A percentile compares a stretch with the other conserved stretches of the same genome.
Evolutionary conservation across 176 grass and related monocot species (phyloP).

Genomic region (Avena sativa): DNA sequence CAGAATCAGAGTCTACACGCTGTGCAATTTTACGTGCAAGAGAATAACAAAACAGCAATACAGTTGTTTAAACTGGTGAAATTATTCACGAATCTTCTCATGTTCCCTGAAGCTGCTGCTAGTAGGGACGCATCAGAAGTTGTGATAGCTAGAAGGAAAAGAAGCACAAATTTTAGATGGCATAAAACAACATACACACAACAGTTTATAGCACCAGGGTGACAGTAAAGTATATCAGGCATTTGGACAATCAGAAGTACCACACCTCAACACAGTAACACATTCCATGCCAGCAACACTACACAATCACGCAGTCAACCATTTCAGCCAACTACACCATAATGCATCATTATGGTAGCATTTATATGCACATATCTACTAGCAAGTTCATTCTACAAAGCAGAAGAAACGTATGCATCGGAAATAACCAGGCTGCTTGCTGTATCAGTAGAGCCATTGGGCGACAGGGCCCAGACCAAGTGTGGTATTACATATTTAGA

Average conservation of each 20-base stretch:
- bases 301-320: constrained; percentile 26
- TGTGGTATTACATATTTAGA: constrained; percentile 45
- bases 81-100: no score
- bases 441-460: constrained; percentile 18
- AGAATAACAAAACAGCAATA: no score
- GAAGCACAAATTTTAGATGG: background rate
- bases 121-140: no score
- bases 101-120: no score
- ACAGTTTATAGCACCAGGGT: background rate
- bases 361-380: constrained; percentile 58
- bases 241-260: background rate
- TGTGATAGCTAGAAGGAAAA: background rate
- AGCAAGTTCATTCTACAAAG: constrained; percentile 23
- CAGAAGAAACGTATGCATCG: constrained; percentile 1
- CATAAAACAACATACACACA: background rate
- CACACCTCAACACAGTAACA: background rate
- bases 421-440: constrained; percentile 17
- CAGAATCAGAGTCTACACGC: no score
- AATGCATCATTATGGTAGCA: constrained; percentile 38
- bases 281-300: background rate
- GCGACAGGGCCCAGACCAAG: background rate
- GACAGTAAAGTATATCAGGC: background rate
- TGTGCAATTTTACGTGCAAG: no score
- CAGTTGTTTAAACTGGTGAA: no score
- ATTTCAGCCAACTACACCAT: constrained; percentile 35